Conservation (phyloP, 2,329 filamentous ascomycete genomes). For the Ceratocystis colombiana region DNA sequence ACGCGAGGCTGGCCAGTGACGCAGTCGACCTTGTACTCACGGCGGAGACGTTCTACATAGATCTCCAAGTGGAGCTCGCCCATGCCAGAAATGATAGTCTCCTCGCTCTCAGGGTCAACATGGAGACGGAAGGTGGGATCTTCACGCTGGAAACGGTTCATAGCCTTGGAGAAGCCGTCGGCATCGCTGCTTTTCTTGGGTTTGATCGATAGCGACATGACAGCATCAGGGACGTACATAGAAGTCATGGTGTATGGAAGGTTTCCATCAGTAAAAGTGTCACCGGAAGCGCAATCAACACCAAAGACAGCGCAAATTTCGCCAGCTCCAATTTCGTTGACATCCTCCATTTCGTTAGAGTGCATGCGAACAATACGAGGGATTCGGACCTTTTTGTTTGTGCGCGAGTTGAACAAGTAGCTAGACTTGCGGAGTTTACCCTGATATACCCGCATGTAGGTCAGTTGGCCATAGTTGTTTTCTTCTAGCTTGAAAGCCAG, state of each 20-base stretch:
- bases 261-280: slow-evolving; percentile 92
- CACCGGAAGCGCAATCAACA: slow-evolving; percentile 92
- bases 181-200: slow-evolving; percentile 88
- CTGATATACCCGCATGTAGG: slow-evolving; percentile 97
- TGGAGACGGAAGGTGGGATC: slow-evolving; percentile 95
- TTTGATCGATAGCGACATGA: slow-evolving; percentile 95
- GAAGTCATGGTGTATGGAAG: slow-evolving; percentile 93
- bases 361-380: slow-evolving; percentile 98
- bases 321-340: slow-evolving; percentile 81
- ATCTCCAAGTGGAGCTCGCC: slow-evolving; percentile 94
- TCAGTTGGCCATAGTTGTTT: slow-evolving; percentile 95
- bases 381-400: slow-evolving; percentile 90
- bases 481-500: slow-evolving; percentile 98
- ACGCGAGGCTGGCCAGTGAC: slow-evolving; percentile 94
- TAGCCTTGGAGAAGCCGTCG: slow-evolving; percentile 94
- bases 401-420: slow-evolving; percentile 87
- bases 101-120: slow-evolving; percentile 82
- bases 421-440: slow-evolving; percentile 78
- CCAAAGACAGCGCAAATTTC: slow-evolving; percentile 98
- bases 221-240: slow-evolving; percentile 95
- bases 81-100: slow-evolving; percentile 98
- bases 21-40: slow-evolving; percentile 95
- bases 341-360: slow-evolving; percentile 98
- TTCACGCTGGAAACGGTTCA: slow-evolving; percentile 96
- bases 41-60: slow-evolving; percentile 91